Conservation (phyloP, 2,329 filamentous ascomycete species). For the Claviceps capensis region DNA sequence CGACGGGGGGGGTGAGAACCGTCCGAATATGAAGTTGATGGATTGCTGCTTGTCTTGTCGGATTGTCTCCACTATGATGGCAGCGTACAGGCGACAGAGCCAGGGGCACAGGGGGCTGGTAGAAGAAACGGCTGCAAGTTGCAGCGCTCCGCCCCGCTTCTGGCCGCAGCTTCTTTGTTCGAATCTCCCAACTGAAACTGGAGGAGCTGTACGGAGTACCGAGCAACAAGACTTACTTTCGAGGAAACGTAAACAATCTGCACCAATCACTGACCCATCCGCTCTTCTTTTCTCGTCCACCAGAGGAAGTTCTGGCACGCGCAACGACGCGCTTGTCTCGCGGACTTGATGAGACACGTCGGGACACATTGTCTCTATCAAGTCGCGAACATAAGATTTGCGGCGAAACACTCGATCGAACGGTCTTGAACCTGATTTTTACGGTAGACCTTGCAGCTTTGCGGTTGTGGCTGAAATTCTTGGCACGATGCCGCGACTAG, state of each 20-base stretch:
- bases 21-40: neutral
- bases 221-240: too few species aligned
- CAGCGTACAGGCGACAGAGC: neutral
- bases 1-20: neutral
- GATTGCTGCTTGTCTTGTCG: neutral
- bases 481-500: conserved; percentile 53
- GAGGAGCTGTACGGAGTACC: too few species aligned
- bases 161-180: too few species aligned
- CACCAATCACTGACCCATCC: neutral
- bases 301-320: neutral
- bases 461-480: neutral
- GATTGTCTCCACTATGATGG: conserved; percentile 2
- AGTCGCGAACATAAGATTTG: neutral
- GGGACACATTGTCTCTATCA: neutral
- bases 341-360: neutral
- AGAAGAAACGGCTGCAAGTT: neutral
- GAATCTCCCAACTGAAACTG: too few species aligned
- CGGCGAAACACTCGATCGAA: neutral
- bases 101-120: conserved; percentile 1
- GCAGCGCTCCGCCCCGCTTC: neutral
- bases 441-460: neutral
- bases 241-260: conserved; percentile 12
- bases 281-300: neutral
- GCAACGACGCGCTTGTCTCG: neutral
- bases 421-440: neutral